Conservation (phyloP, 78 protist genomes). For the Emiliania huxleyi region DNA sequence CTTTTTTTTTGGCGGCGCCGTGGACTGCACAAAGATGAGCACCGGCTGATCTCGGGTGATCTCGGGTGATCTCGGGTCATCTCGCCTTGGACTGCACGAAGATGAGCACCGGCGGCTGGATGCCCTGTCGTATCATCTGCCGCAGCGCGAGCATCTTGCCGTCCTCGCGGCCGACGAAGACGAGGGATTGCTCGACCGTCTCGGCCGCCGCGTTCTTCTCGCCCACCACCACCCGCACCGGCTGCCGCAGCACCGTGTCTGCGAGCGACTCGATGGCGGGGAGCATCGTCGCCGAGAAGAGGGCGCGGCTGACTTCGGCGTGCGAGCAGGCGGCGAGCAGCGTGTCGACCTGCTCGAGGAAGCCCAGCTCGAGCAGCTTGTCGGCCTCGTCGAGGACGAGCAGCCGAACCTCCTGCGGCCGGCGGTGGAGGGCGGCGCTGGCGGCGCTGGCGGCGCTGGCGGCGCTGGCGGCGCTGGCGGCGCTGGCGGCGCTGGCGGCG, state of each 20-base stretch:
- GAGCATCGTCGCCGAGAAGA: constrained; percentile 98
- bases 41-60: too few relatives aligned
- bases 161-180: constrained; percentile 83
- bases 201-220: constrained; percentile 67
- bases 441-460: too few relatives aligned
- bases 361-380: constrained; percentile 71
- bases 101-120: constrained; percentile 90
- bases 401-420: constrained; percentile 24
- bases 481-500: too few relatives aligned
- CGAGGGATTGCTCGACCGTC: constrained; percentile 76
- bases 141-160: constrained; percentile 90
- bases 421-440: too few relatives aligned
- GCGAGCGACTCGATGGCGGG: constrained; percentile 90
- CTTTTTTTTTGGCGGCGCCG: too few relatives aligned
- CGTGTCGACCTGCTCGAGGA: constrained; percentile 74
- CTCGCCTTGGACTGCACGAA: constrained; percentile 89
- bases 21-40: too few relatives aligned
- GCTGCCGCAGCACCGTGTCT: constrained; percentile 93
- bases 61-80: too few relatives aligned
- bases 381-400: constrained; percentile 91
- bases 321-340: constrained; percentile 2
- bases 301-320: constrained; percentile 84
- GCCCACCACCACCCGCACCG: constrained; percentile 62
- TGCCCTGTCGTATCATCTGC: constrained; percentile 77
- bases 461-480: too few relatives aligned